Conservation (phyloP, 2,329 filamentous ascomycete species). For the Geosmithia putterillii region DNA sequence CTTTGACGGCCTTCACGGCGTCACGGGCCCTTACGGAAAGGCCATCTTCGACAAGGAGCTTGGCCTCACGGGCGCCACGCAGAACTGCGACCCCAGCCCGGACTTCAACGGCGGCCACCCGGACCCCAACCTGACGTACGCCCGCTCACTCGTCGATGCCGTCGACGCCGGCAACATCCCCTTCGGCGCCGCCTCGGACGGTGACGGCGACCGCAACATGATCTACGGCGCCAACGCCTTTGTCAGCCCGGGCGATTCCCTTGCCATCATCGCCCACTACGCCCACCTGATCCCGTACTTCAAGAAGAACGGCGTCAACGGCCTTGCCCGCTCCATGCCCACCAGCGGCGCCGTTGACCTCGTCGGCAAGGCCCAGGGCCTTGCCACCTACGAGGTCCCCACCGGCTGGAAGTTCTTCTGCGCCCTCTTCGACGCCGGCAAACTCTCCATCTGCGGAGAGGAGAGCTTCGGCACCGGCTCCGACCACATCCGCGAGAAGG, state of each 20-base stretch:
- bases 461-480: constrained; percentile 96
- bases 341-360: constrained; percentile 92
- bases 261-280: constrained; percentile 97
- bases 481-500: constrained; percentile 99
- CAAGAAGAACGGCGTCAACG: constrained; percentile 92
- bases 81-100: constrained; percentile 85
- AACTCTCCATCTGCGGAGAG: constrained; percentile 96
- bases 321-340: constrained; percentile 93
- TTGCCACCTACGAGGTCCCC: constrained; percentile 90
- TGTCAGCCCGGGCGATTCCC: constrained; percentile 90
- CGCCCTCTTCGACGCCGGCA: constrained; percentile 84
- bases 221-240: constrained; percentile 97
- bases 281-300: constrained; percentile 96
- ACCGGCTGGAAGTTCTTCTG: constrained; percentile 99
- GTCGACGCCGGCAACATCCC: constrained; percentile 88
- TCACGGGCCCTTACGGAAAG: constrained; percentile 88
- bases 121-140: constrained; percentile 95
- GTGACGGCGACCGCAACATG: constrained; percentile 99
- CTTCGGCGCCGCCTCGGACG: constrained; percentile 92
- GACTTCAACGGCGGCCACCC: constrained; percentile 97
- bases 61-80: constrained; percentile 63
- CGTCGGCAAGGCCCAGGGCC: constrained; percentile 86
- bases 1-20: constrained; percentile 88
- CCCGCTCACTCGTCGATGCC: constrained; percentile 83
- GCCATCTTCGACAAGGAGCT: constrained; percentile 94